phyloP scores from a whole-genome alignment of 2,329 filamentous ascomycete species.

The Verticillium tricorpus region DNA sequence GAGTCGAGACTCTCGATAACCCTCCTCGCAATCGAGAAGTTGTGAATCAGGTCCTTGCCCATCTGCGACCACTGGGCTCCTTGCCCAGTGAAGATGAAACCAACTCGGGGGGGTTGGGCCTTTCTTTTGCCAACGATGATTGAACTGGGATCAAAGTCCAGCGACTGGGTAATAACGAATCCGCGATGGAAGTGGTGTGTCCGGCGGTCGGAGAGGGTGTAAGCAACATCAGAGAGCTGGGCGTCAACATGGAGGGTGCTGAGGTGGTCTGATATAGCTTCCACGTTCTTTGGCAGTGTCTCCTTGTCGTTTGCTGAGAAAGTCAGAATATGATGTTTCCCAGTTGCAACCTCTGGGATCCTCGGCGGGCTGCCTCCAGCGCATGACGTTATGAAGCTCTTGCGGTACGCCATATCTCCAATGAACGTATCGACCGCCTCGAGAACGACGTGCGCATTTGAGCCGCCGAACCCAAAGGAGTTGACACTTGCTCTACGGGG shows the following conservation, averaged over 20 bases:
- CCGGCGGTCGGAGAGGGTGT: conserved; percentile 21
- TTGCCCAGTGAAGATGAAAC: conserved; percentile 36
- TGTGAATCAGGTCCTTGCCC: conserved; percentile 21
- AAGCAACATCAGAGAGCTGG: conserved; percentile 19
- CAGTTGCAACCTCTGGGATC: background rate
- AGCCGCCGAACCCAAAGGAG: conserved; percentile 22
- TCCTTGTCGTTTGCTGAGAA: conserved; percentile 2
- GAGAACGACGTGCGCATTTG: conserved; percentile 19
- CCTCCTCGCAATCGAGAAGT: background rate
- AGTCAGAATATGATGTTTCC: conserved; percentile 13
- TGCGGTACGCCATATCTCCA: background rate
- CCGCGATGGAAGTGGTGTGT: conserved; percentile 14
- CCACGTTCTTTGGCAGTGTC: background rate
- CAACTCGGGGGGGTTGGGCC: background rate
- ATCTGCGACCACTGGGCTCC: conserved; percentile 40
- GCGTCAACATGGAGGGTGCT: conserved; percentile 18
- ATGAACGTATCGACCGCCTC: conserved; percentile 14
- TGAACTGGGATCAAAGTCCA: background rate
- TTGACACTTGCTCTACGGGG: conserved; percentile 14
- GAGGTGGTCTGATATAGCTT: background rate
- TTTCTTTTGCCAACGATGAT: conserved; percentile 1
- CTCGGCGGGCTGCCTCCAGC: conserved; percentile 5
- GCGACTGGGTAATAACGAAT: conserved; percentile 12
- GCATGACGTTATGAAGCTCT: background rate
- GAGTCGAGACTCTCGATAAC: conserved; percentile 15